Conservation (phyloP, 495 filamentous ascomycete genomes). For the Apodospora peruviana region DNA sequence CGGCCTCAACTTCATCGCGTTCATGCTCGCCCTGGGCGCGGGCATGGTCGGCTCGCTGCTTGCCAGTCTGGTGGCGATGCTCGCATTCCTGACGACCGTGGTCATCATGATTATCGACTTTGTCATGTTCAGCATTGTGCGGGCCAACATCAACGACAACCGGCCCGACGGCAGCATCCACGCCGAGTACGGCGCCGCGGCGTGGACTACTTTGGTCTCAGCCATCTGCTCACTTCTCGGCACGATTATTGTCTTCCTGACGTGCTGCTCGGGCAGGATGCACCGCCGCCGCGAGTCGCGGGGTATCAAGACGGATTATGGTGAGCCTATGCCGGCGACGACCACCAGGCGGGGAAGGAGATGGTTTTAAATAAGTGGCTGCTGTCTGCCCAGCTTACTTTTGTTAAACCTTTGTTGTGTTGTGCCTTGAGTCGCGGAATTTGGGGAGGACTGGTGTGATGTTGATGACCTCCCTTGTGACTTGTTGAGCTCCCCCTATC, state of each 20-base stretch:
- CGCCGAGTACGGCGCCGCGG: slow-evolving; percentile 41
- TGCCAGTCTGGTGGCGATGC: slow-evolving; percentile 39
- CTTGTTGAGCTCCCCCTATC: neutral
- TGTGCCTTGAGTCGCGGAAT: neutral
- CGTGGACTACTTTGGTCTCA: slow-evolving; percentile 47
- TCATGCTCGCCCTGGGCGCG: slow-evolving; percentile 48
- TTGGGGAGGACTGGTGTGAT: no score
- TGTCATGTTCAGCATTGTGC: slow-evolving; percentile 47
- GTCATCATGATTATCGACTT: slow-evolving; percentile 54
- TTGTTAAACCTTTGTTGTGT: neutral
- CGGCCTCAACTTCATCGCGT: slow-evolving; percentile 53
- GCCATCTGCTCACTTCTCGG: slow-evolving; percentile 48
- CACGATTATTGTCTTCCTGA: slow-evolving; percentile 51
- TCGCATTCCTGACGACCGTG: slow-evolving; percentile 51
- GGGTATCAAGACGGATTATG: neutral
- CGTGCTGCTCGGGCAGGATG: slow-evolving; percentile 37
- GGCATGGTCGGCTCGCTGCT: slow-evolving; percentile 49
- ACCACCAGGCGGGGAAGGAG: neutral
- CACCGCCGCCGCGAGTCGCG: neutral
- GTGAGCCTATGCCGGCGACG: neutral
- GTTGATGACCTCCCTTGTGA: no score
- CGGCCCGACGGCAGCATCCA: slow-evolving; percentile 21
- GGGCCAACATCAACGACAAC: slow-evolving; percentile 41
- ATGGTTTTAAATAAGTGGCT: neutral
- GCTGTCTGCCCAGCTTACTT: neutral